Evolutionary conservation across 768 basidiomycete genomes (phyloP), one percentile per base, ranked within the genome.

Genomic region (Leccinum obscurum): DNA sequence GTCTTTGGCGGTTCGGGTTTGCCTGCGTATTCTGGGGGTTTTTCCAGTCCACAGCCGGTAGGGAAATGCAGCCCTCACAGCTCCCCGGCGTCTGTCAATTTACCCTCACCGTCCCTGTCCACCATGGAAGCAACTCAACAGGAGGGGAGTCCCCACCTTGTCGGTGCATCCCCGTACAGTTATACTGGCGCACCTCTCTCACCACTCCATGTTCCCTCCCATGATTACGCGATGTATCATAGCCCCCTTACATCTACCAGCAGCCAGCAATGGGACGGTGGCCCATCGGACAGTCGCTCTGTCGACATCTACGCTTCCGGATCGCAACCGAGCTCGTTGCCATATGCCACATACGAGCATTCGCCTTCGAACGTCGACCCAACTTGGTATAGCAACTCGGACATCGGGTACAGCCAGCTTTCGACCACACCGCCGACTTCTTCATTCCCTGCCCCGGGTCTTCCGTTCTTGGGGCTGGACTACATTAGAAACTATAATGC

Each of bases 381-480:
- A 22, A 20, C 64, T n/a, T 74, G 73, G 73, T 74, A 74, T 52
- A 41, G 26, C 58, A 59, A 69, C 44, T 77, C 63, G 70, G 72
- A 65, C 78, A 76, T 66, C 75, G 68, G 76, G 77, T 66, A 70
- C 72, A 55, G 74, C 54, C 80, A 80, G 5, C 75, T 83, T 34
- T 85, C 85, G 6, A 82, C 81, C 11, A 83, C 85, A 11, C 83
- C 87, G 3, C 83, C 87, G 13, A 82, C 80, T 6, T 73, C 88
- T n/a, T 78, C 81, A 4, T 92, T 92, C 70, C 78, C 86, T 62
- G 84, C 85, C 9, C 80, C 86, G 24, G 90, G 90, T 41, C 78
- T 93, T n/a, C 92, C 91, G 1, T 94, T 93, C 78, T 82, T 85
- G 32, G 92, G 91, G 10, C 79, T 93, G 34, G 92, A 94, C 66